Base-by-base conservation (phyloP, 345 rosid genomes). In the Citrus maxima region DNA sequence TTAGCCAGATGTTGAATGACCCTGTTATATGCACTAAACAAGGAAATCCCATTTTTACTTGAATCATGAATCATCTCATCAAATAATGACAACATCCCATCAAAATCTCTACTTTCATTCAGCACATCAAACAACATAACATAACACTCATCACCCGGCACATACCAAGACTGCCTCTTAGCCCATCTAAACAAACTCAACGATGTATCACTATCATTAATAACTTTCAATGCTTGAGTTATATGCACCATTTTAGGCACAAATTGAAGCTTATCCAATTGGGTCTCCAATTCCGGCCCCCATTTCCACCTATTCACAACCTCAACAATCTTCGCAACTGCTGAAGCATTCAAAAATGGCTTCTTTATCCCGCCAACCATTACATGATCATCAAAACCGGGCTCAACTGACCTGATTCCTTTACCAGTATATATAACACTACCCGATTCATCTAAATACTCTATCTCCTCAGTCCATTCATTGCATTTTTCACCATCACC, bases 201-300 rank as follows among this genome's bases (percentile, higher is more conserved):
- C 0, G 89, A 88, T 0, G 90, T 93, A 46, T 92, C 95, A 49
- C 81, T 79, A 70, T 92, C 97, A 61, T 85, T 83, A 46, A 94
- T 70, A 72, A 89, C 82, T 85, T 90, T 96, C 89, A 92, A 60
- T 4, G 99, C 90, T 82, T 96, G 97, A 54, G 74, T 79, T 30
- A 90, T 73, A 78, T 92, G 99, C 81, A 87, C 90, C 98, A 90
- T 94, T 73, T 79, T 92, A 1, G 99, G 99, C 76, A 88, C 84
- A 60, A 94, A 96, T 77, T 93, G 99, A 61, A 96, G 87, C 79
- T 87, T 93, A 72, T 93, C 93, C 83, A 96, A 82, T 4, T 96
- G 98, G 32, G 85, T 89, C 85, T 96, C 99, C 73, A 96, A 79
- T 84, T 94, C 97, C 0, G 95, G 98, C n/a, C 99, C 99, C 99